Evolutionary conservation across 306 rosid genomes (phyloP).

Genomic region (Hippophae gyantsensis): DNA sequence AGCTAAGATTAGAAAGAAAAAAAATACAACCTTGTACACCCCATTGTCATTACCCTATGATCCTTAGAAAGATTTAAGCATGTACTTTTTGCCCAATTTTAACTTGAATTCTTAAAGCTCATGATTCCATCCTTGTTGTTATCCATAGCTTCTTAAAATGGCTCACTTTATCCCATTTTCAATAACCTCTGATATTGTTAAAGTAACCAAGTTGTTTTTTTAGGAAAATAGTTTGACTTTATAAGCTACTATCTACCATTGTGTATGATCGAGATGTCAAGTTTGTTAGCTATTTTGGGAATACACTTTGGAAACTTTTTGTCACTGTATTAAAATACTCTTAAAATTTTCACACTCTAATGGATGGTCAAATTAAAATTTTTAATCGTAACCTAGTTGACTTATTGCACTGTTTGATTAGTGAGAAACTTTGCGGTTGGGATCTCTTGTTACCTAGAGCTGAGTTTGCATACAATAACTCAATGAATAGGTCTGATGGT

Average conservation of each 20-base stretch:
- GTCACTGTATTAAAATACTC: background rate
- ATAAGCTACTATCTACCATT: background rate
- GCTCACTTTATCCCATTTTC: slow-evolving; percentile 2
- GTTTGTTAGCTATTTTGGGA: background rate
- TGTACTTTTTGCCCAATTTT: background rate
- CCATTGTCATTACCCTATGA: background rate
- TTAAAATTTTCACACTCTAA: background rate
- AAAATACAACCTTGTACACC: background rate
- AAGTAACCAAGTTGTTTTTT: background rate
- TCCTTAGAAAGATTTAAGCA: slow-evolving; percentile 2
- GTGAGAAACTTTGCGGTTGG: background rate
- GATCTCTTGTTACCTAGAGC: background rate
- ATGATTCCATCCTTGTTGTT: background rate
- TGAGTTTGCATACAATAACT: background rate
- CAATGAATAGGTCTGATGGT: background rate
- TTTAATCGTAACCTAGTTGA: background rate
- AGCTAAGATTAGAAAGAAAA: too few species aligned
- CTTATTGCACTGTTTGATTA: background rate
- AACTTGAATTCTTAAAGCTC: background rate
- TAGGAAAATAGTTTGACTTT: background rate
- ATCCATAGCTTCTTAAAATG: slow-evolving; percentile 4
- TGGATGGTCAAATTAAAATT: background rate
- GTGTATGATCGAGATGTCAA: background rate
- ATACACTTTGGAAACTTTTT: background rate
- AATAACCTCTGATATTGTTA: background rate